Percentiles rank a stretch among this genome's conserved stretches.
phyloP scores from a whole-genome alignment of 192 early-diverging fungal species.

The Gryganskiella cystojenkinii region DNA sequence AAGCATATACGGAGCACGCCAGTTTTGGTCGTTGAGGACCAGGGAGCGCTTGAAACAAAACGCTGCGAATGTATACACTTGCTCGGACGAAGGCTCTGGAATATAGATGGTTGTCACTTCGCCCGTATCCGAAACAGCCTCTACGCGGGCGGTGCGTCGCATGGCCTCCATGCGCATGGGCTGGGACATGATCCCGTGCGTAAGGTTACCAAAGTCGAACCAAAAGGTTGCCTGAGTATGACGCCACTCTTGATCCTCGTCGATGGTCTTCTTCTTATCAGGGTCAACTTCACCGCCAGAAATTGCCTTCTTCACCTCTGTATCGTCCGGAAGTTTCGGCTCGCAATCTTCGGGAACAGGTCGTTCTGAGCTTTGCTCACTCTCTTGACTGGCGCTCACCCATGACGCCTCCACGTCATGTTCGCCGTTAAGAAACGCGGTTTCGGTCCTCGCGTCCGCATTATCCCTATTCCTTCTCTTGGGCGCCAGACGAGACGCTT shows the following conservation, averaged over 20 bases:
- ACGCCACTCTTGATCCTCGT: constrained; percentile 29
- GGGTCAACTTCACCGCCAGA: background rate
- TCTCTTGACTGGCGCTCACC: too few species aligned
- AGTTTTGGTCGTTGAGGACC: constrained; percentile 33
- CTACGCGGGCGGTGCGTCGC: constrained; percentile 10
- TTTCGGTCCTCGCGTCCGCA: background rate
- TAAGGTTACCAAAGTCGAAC: constrained; percentile 61
- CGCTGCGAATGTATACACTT: constrained; percentile 56
- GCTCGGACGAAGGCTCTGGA: constrained; percentile 37
- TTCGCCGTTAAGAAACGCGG: background rate
- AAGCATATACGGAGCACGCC: constrained; percentile 55
- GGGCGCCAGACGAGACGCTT: constrained; percentile 48
- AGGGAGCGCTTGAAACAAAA: constrained; percentile 54
- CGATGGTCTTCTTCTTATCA: background rate
- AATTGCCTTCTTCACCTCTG: too few species aligned
- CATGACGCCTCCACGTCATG: constrained; percentile 6
- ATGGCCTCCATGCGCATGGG: constrained; percentile 67
- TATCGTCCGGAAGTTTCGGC: background rate
- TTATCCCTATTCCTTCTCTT: constrained; percentile 12
- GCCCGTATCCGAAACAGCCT: constrained; percentile 28
- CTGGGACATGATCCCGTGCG: constrained; percentile 58
- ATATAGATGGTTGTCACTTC: constrained; percentile 6
- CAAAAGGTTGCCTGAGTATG: constrained; percentile 53
- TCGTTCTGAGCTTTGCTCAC: background rate
- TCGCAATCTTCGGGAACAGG: constrained; percentile 5